phyloP scores from a whole-genome alignment of 352 stramenopile genomes.

The Pythium volutum region DNA sequence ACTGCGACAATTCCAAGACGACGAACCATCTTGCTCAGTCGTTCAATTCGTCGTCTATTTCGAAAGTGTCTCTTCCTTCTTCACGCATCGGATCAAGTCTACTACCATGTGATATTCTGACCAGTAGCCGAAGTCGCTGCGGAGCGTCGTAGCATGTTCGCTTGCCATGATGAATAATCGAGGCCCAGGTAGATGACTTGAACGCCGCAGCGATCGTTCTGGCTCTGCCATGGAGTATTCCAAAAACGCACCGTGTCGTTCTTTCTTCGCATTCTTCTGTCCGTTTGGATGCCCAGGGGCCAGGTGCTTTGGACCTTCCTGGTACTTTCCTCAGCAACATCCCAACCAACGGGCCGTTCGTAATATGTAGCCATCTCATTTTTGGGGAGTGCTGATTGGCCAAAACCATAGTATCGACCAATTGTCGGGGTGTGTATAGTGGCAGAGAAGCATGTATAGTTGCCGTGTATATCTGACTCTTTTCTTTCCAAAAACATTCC shows the following conservation, averaged over 20 bases:
- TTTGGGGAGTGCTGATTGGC: neutral
- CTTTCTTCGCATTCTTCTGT: neutral
- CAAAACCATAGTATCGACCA: neutral
- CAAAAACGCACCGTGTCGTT: too few relatives aligned
- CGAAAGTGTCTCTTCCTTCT: neutral
- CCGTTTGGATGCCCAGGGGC: neutral
- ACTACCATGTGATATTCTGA: neutral
- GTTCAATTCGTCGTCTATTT: neutral
- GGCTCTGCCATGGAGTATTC: neutral
- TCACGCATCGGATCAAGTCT: neutral
- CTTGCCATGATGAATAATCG: neutral
- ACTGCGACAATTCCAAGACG: neutral
- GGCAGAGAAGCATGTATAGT: neutral
- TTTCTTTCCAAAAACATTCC: constrained; percentile 1
- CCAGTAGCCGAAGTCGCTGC: neutral
- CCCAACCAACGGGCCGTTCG: neutral
- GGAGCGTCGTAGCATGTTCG: neutral
- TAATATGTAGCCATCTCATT: constrained; percentile 3
- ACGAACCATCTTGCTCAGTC: neutral
- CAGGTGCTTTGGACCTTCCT: neutral
- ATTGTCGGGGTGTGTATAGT: neutral
- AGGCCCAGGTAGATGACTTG: neutral
- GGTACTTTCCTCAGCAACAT: neutral
- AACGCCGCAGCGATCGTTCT: neutral
- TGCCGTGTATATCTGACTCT: constrained; percentile 6